Conservation (phyloP, 441 rosid species). For the Cnidoscolus chayamansa region DNA sequence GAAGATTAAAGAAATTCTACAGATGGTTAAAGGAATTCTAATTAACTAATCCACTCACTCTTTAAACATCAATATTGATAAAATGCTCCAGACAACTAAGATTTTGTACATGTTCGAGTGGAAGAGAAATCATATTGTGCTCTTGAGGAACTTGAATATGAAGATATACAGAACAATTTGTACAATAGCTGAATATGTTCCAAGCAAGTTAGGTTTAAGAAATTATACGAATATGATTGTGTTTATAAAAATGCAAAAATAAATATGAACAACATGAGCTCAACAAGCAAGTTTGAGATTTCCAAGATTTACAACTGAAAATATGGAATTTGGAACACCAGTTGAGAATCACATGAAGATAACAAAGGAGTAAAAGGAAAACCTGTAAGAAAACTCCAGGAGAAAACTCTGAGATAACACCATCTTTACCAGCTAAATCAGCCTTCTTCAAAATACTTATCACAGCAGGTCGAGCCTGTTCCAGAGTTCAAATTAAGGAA, state of each 20-base stretch:
- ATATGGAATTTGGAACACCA: slow-evolving; percentile 5
- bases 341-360: slow-evolving; percentile 5
- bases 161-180: background rate
- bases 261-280: background rate
- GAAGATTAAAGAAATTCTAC: too few species aligned
- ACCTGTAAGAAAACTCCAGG: slow-evolving; percentile 97
- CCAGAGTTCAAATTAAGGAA: slow-evolving; percentile 26
- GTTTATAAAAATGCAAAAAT: background rate
- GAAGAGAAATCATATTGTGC: too few species aligned
- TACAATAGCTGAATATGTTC: background rate
- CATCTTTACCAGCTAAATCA: slow-evolving; percentile 71
- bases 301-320: background rate
- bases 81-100: background rate
- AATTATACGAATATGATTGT: background rate
- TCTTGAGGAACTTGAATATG: background rate
- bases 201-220: background rate
- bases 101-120: too few species aligned
- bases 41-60: background rate
- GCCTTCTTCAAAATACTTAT: slow-evolving; percentile 54
- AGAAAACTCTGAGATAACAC: slow-evolving; percentile 66
- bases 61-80: background rate
- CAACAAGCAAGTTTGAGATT: background rate
- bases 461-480: slow-evolving; percentile 77
- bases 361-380: slow-evolving; percentile 15
- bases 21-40: background rate